Conservation (phyloP, 106 monocot species). For the Dioscorea alata region DNA sequence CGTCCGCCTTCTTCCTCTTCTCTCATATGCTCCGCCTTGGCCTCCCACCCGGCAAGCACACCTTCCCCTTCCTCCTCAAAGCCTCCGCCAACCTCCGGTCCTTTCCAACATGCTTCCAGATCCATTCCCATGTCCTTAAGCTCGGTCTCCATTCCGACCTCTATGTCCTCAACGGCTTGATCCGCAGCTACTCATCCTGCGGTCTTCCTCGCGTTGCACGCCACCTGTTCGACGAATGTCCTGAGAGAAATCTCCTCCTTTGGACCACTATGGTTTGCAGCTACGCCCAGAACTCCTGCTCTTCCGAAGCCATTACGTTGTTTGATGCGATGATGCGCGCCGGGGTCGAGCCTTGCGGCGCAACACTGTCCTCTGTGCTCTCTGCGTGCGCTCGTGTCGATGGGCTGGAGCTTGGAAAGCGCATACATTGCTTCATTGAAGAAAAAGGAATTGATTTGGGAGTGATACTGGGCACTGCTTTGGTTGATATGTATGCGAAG, state of each 20-base stretch:
- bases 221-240: slow-evolving; percentile 7
- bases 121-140: slow-evolving; percentile 3
- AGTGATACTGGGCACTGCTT: slow-evolving; percentile 7
- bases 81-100: background rate
- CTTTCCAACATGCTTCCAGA: background rate
- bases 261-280: slow-evolving; percentile 8
- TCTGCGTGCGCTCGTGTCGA: background rate
- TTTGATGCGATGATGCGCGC: slow-evolving; percentile 1
- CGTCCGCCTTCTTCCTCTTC: slow-evolving; percentile 3
- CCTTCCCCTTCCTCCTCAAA: slow-evolving; percentile 10
- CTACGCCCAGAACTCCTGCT: background rate
- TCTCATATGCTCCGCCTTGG: background rate
- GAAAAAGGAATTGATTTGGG: background rate
- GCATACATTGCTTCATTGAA: slow-evolving; percentile 8
- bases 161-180: slow-evolving; percentile 1
- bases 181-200: slow-evolving; percentile 7
- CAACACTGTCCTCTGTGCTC: slow-evolving; percentile 3
- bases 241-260: background rate
- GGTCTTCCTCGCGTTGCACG: background rate
- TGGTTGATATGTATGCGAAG: slow-evolving; percentile 7
- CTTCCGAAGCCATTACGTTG: background rate
- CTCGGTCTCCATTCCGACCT: background rate
- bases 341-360: background rate
- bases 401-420: background rate
- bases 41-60: slow-evolving; percentile 6